Conservation (phyloP, 345 rosid genomes). For the Brassica cretica region DNA sequence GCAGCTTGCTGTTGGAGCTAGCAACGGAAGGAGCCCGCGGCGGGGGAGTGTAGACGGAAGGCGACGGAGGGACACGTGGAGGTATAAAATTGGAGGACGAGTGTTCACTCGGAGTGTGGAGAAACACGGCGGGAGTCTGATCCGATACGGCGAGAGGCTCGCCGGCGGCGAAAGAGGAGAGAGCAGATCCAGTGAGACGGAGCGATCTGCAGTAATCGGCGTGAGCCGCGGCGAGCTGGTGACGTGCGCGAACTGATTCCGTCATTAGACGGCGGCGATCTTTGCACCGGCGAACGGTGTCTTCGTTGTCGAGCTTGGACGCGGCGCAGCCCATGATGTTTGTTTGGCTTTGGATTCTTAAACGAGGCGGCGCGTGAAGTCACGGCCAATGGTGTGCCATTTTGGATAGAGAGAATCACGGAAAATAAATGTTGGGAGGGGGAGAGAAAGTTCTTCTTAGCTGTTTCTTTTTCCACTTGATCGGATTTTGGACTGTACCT, state of each 20-base stretch:
- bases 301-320: constrained; percentile 93
- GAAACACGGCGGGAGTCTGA: constrained; percentile 81
- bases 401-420: not conserved
- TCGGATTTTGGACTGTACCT: not conserved
- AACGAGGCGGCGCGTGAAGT: constrained; percentile 12
- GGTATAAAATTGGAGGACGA: constrained; percentile 16
- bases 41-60: constrained; percentile 47
- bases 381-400: not conserved
- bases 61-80: constrained; percentile 49
- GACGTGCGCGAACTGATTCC: constrained; percentile 82
- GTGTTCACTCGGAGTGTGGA: constrained; percentile 43
- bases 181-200: constrained; percentile 85
- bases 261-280: constrained; percentile 96
- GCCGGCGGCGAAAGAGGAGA: constrained; percentile 72
- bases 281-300: constrained; percentile 86
- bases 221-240: constrained; percentile 86
- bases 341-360: not conserved
- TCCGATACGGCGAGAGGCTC: constrained; percentile 78
- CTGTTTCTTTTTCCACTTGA: not conserved
- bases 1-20: constrained; percentile 58
- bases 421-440: not conserved
- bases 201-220: constrained; percentile 92
- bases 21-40: constrained; percentile 46
- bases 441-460: not conserved
- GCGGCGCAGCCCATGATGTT: constrained; percentile 80